phyloP scores from a whole-genome alignment of 2,329 filamentous ascomycete species.

The Fusarium oligoseptatum region DNA sequence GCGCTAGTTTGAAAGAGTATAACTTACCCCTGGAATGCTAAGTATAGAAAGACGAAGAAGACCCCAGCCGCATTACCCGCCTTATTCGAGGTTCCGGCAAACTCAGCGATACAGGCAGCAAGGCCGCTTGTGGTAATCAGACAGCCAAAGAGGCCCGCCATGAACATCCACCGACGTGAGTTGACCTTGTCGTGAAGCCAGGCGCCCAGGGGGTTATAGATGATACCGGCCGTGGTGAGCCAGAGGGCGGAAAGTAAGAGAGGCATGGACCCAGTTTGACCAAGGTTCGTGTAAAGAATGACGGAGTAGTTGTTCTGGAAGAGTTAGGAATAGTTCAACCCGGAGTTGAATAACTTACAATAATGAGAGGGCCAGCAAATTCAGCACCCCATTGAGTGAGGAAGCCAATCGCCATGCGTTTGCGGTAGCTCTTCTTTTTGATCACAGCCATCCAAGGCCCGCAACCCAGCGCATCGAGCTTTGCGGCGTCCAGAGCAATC shows the following conservation, averaged over 20 bases:
- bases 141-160: slow-evolving; percentile 56
- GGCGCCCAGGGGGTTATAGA: slow-evolving; percentile 63
- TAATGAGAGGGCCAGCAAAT: slow-evolving; percentile 64
- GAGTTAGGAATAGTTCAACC: neutral
- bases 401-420: slow-evolving; percentile 65
- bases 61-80: slow-evolving; percentile 56
- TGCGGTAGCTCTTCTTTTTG: slow-evolving; percentile 62
- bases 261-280: slow-evolving; percentile 56
- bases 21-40: slow-evolving; percentile 60
- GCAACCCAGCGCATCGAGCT: slow-evolving; percentile 54
- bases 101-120: slow-evolving; percentile 53
- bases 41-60: slow-evolving; percentile 60
- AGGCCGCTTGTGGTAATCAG: slow-evolving; percentile 52
- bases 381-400: slow-evolving; percentile 67
- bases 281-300: slow-evolving; percentile 55
- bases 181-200: slow-evolving; percentile 63
- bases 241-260: slow-evolving; percentile 56
- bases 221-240: slow-evolving; percentile 61
- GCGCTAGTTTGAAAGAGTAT: neutral
- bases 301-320: slow-evolving; percentile 58
- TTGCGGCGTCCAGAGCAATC: slow-evolving; percentile 56
- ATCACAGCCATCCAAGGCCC: slow-evolving; percentile 59
- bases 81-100: slow-evolving; percentile 52
- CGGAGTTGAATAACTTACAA: slow-evolving; percentile 52
- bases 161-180: slow-evolving; percentile 60